Evolutionary conservation across 2,329 filamentous ascomycete genomes (phyloP).

Genomic region (Blastomyces gilchristii): DNA sequence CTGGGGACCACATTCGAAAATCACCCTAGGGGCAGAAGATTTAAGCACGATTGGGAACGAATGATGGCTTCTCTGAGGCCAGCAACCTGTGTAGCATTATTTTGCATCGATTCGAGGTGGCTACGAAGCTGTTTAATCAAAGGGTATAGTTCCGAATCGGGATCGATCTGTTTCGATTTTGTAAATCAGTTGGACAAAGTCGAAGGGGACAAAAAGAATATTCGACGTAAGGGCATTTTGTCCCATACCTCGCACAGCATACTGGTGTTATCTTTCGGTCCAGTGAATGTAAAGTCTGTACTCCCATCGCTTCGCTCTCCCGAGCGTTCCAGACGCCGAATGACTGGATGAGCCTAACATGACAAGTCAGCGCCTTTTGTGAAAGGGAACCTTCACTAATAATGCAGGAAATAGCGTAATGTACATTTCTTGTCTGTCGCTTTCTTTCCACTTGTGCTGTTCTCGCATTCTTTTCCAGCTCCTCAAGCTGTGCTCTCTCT

Average conservation of each 20-base stretch:
- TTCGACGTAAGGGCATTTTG: not conserved
- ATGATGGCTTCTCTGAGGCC: slow-evolving; percentile 31
- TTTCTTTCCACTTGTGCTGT: slow-evolving; percentile 30
- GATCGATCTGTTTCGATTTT: slow-evolving; percentile 23
- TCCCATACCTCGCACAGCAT: slow-evolving; percentile 27
- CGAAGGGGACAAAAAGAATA: not conserved
- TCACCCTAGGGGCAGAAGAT: slow-evolving; percentile 15
- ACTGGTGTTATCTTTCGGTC: slow-evolving; percentile 19
- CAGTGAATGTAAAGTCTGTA: slow-evolving; percentile 23
- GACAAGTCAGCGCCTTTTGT: slow-evolving; percentile 8
- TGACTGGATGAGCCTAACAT: slow-evolving; percentile 31
- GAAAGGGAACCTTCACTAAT: too few species aligned
- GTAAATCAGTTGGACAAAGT: slow-evolving; percentile 8
- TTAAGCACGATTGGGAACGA: slow-evolving; percentile 21
- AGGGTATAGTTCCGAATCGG: slow-evolving; percentile 28
- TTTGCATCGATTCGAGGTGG: slow-evolving; percentile 37
- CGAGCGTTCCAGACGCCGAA: slow-evolving; percentile 27
- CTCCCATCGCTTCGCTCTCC: slow-evolving; percentile 13
- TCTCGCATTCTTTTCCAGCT: slow-evolving; percentile 36
- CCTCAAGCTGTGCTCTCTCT: slow-evolving; percentile 18
- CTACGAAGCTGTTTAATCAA: slow-evolving; percentile 33
- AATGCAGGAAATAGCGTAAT: too few species aligned
- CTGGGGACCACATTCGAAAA: not conserved
- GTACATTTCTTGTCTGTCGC: slow-evolving; percentile 34
- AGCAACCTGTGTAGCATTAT: slow-evolving; percentile 29